Conservation (phyloP, 495 filamentous ascomycete species). For the Emericellopsis terricola region DNA sequence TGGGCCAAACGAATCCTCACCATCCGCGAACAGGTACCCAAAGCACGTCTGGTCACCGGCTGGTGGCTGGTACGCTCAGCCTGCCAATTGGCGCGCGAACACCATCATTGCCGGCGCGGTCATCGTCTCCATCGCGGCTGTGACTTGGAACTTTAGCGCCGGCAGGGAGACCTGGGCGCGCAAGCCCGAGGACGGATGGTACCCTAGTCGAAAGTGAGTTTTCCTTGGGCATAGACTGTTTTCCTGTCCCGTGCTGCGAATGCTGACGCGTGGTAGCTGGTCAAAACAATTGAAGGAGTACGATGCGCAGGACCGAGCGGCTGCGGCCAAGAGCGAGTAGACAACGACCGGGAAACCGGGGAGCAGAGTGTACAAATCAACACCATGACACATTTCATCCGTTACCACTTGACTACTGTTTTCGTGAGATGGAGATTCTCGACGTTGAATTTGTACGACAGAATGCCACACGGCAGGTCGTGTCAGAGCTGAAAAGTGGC, state of each 20-base stretch:
- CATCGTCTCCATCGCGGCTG: slow-evolving; percentile 54
- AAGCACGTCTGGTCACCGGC: slow-evolving; percentile 99
- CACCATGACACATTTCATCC: slow-evolving; percentile 4
- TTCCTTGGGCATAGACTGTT: not conserved
- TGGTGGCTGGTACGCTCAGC: slow-evolving; percentile 93
- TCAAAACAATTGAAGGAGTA: slow-evolving; percentile 3
- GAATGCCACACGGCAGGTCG: too few relatives aligned
- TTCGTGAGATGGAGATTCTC: too few relatives aligned
- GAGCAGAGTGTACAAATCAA: slow-evolving; percentile 1
- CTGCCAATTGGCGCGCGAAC: slow-evolving; percentile 86
- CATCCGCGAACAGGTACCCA: slow-evolving; percentile 49
- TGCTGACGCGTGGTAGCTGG: slow-evolving; percentile 1
- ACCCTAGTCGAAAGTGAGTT: slow-evolving; percentile 76
- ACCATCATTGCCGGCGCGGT: slow-evolving; percentile 65
- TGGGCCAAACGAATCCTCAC: not conserved
- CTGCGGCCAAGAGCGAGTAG: slow-evolving; percentile 2
- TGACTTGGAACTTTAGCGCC: slow-evolving; percentile 67
- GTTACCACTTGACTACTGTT: too few relatives aligned
- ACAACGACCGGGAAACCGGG: not conserved
- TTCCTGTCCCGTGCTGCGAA: not conserved
- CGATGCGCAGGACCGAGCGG: slow-evolving; percentile 3
- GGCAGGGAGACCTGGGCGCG: slow-evolving; percentile 59
- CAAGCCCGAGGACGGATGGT: slow-evolving; percentile 86
- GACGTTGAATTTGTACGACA: too few relatives aligned
- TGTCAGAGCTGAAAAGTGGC: too few relatives aligned